Evolutionary conservation across 176 grass and related monocot genomes (phyloP).

Genomic region (Coix lacrymajobi): DNA sequence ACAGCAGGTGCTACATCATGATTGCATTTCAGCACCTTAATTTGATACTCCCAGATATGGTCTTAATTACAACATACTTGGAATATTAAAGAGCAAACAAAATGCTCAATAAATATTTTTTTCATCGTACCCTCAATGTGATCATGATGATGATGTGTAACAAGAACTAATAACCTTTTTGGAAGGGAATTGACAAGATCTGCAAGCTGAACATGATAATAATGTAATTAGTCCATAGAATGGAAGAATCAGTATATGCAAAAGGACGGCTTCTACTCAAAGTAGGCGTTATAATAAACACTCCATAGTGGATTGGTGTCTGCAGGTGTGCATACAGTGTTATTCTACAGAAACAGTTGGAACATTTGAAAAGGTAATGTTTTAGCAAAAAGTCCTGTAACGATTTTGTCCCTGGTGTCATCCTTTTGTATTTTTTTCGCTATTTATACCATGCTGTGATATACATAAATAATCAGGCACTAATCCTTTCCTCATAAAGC

Average conservation of each 20-base stretch:
- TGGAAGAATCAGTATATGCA: background rate
- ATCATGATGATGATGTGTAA: slow-evolving; percentile 95
- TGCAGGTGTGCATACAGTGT: background rate
- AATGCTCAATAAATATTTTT: background rate
- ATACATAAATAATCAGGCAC: background rate
- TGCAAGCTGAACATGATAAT: slow-evolving; percentile 65
- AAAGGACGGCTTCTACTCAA: slow-evolving; percentile 9
- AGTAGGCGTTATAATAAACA: slow-evolving; percentile 14
- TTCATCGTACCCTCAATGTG: slow-evolving; percentile 71
- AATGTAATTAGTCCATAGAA: background rate
- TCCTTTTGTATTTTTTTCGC: background rate
- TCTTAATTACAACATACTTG: background rate
- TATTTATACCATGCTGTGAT: slow-evolving; percentile 4
- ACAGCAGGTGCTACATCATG: background rate
- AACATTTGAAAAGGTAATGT: background rate
- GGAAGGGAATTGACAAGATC: slow-evolving; percentile 76
- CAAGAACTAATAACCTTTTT: slow-evolving; percentile 81
- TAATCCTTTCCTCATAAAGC: background rate
- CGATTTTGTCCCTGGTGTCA: background rate
- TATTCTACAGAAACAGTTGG: background rate
- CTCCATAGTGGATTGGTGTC: background rate
- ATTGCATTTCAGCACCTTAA: background rate
- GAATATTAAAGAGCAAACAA: background rate
- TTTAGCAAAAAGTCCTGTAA: background rate
- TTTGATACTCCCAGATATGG: background rate